Base-by-base conservation (phyloP, 768 basidiomycete species). In the Neoboletus brunneissimus region DNA sequence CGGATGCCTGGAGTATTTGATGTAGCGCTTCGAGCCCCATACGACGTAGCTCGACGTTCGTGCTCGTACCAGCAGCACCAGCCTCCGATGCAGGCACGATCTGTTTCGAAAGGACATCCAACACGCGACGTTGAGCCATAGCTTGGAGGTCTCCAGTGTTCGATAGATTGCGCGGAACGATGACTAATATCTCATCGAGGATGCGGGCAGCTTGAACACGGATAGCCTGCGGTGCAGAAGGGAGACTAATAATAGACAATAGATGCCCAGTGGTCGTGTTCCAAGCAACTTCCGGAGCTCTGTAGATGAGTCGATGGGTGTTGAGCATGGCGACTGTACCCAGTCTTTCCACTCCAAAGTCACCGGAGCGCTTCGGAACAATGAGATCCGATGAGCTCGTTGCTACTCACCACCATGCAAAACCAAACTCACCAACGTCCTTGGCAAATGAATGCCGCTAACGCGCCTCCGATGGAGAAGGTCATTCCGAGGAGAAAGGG, bases 11-110 rank as follows among this genome's bases (percentile, higher is more conserved):
- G 11, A 99, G 76, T 51, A 99, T 94, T 61, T 90, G 84, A 60
- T 94, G 91, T 11, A 99, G 73, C 0, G 91, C 91, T 64, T 96
- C 92, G 51, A 95, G 76, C 0, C 94, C 96, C 84, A 94, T 89
- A 23, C 86, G 78, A 25, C 94, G 82, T 38, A 98, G 76, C 64
- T 98, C 95, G 18, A 93, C 84, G 5, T 75, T 79, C 0, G 79
- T 75, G 27, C 73, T 73, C 46, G 71, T 80, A 2, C 77, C 80
- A 23, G 72, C 74, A 48, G 76, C 71, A 52, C 79, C 76, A 58
- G 61, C 53, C 31, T 78, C 75, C 23, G 71, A 53, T 12, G 56
- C 57, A 2, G 73, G 74, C 4, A 89, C 79, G 29, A 96, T 84
- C 65, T 98, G 94, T 57, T 83, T 81, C 0, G 87, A 80, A 11